Base-by-base conservation (phyloP, 1,284 basidiomycete genomes). In the Sphaerobolus stellatus region DNA sequence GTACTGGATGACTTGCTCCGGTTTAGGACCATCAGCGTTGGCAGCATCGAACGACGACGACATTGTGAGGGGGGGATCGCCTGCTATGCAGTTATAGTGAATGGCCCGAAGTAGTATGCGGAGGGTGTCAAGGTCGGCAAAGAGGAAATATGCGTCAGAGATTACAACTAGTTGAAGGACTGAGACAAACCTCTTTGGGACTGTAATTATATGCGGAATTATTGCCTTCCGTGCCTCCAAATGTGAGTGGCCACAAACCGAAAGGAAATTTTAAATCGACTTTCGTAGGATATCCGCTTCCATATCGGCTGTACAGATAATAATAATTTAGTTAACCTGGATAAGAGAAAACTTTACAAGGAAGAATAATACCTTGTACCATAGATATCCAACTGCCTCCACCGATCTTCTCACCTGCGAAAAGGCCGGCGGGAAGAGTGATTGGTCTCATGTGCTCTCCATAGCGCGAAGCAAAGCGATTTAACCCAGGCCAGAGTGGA, bases 51-150 rank as follows among this genome's bases (percentile, higher is more conserved):
- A 51, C 29, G 50, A 41, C 20, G 44, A 36, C 14, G 50, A n/a
- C n/a, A n/a, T 41, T 18, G 48, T 20, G 25, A 56, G 50, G n/a
- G 48, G 29, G 36, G 53, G 34, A 28, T 36, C 44, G 36, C 40
- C 34, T n/a, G 48, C n/a, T 29, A 75, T 70, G 63, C 84, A 86
- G 46, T 78, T 79, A 5, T 66, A 58, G 7, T 64, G 51, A 52
- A 86, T 72, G 22, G 77, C 75, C 1, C 59, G 31, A 40, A 83
- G 75, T 46, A 87, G 77, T 0, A 78, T 72, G 1, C 63, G 56
- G 14, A 82, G 71, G 0, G 83, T 86, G 38, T 71, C 67, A 57
- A 82, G 83, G 61, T 87, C 85, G 0, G 84, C 67, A 3, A 88
- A 61, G 9, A 87, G 57, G 41, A 78, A 76, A 64, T 83, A 84